Base-by-base conservation (phyloP, 768 basidiomycete species). In the Hysterangium stoloniferum region DNA sequence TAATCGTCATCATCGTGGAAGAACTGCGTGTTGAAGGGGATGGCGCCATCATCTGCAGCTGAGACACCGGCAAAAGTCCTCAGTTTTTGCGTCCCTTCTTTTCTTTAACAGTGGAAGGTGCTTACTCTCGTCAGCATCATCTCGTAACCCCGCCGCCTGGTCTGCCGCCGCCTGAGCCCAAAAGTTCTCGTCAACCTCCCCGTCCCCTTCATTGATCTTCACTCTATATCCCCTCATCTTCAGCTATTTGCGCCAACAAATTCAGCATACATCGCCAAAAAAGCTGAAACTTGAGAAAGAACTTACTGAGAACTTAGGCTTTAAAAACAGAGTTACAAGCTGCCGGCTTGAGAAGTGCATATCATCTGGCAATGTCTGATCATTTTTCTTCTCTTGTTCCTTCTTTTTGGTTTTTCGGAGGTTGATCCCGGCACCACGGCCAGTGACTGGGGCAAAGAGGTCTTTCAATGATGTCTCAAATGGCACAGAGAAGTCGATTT, bases 91-190 rank as follows among this genome's bases (percentile, higher is more conserved):
- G n/a, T n/a, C n/a, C n/a, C n/a, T n/a, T n/a, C n/a, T n/a, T n/a
- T n/a, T n/a, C n/a, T n/a, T n/a, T n/a, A n/a, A n/a, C 19, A 15
- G n/a, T 12, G 34, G 34, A 24, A 35, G 19, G 28, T 11, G 36
- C 79, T 64, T 57, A 86, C 86, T 76, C 40, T 82, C 84, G 45
- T 88, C 84, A 20, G 65, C 75, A 28, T 76, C 74, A 50, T 76
- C 76, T 17, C 64, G 57, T 15, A 76, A 77, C 8, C 71, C 79
- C 7, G 77, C 84, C 12, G 81, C 82, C 64, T 88, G 83, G 45
- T 87, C 80, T 0, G 89, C 90, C 8, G 92, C 93, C 4, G 90
- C 91, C 59, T 91, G 86, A 0, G 93, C 94, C 96, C 96, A 98
- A 71, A 93, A 98, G 54, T 87, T 82, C 67, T 94, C 92, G 62